Evolutionary conservation across 495 filamentous ascomycete genomes (phyloP).

Genomic region (Aspergillus funiculosus): DNA sequence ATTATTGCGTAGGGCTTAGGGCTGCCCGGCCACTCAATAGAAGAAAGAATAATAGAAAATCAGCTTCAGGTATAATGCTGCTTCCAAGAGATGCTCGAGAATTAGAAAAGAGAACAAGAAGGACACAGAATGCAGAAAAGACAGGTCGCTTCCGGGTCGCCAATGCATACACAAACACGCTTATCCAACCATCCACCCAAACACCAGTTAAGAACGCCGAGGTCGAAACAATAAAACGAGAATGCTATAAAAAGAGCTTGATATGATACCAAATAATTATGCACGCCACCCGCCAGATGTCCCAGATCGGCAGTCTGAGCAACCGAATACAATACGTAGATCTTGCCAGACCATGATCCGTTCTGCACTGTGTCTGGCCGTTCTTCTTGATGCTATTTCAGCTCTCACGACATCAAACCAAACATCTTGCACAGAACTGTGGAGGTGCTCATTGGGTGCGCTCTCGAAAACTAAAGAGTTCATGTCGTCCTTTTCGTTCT

Average conservation of each 20-base stretch:
- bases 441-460: conserved; percentile 28
- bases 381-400: conserved; percentile 30
- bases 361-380: conserved; percentile 32
- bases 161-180: conserved; percentile 11
- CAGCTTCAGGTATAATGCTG: not conserved
- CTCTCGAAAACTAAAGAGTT: conserved; percentile 35
- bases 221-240: not conserved
- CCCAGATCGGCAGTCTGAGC: conserved; percentile 25
- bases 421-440: conserved; percentile 34
- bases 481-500: conserved; percentile 37
- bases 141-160: conserved; percentile 6
- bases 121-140: not conserved
- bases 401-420: conserved; percentile 38
- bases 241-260: not conserved
- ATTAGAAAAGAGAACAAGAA: not conserved
- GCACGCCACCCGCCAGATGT: conserved; percentile 32
- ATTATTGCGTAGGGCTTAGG: conserved; percentile 11
- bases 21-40: not conserved
- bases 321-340: conserved; percentile 37
- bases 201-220: conserved; percentile 11
- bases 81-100: not conserved
- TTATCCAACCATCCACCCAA: conserved; percentile 1
- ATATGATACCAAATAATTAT: conserved; percentile 17
- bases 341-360: conserved; percentile 29
- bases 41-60: not conserved